Evolutionary conservation across 2,329 filamentous ascomycete species (phyloP).

Genomic region (Fulvia fulva): DNA sequence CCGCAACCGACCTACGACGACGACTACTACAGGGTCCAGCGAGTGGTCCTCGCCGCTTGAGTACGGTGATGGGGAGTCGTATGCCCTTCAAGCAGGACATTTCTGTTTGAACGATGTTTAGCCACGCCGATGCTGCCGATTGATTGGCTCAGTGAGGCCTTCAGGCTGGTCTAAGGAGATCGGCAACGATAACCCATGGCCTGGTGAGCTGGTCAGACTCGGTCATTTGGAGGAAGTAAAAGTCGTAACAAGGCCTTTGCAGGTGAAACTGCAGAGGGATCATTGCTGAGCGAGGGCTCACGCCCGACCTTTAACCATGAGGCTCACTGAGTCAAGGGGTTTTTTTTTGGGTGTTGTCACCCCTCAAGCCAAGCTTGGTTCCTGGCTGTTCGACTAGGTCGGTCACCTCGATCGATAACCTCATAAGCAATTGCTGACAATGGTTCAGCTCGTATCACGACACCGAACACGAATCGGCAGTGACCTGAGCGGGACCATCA

Average conservation of each 20-base stretch:
- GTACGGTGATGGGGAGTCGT: background rate
- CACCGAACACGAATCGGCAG: background rate
- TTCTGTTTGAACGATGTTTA: background rate
- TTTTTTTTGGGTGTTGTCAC: background rate
- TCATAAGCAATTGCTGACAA: background rate
- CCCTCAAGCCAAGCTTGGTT: background rate
- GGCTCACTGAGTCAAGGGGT: too few species aligned
- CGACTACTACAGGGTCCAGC: conserved; percentile 1
- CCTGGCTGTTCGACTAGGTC: background rate
- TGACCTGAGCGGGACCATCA: background rate
- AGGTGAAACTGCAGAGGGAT: too few species aligned
- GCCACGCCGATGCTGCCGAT: background rate
- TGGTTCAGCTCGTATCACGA: background rate
- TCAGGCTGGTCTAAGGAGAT: background rate
- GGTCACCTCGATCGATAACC: background rate
- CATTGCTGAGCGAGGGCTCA: too few species aligned
- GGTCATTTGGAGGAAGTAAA: background rate
- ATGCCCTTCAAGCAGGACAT: background rate
- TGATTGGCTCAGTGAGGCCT: background rate
- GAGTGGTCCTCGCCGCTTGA: background rate
- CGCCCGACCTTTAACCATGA: too few species aligned
- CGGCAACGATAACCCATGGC: background rate
- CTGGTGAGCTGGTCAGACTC: background rate
- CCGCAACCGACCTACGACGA: background rate
- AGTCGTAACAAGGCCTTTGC: too few species aligned